Evolutionary conservation across 1,284 basidiomycete species (phyloP).

Genomic region (Schizophyllum amplum): DNA sequence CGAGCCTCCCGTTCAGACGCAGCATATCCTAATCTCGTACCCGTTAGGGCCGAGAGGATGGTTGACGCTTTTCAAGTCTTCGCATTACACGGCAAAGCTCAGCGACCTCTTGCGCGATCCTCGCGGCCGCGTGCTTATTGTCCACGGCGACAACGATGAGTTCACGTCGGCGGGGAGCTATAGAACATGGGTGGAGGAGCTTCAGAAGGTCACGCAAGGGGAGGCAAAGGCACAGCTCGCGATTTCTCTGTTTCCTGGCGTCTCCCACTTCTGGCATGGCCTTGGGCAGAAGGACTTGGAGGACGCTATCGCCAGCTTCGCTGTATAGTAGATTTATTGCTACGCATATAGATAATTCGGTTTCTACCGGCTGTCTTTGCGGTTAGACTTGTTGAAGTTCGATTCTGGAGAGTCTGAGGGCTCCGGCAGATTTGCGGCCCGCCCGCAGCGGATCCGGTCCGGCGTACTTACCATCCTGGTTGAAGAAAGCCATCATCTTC

Average conservation of each 20-base stretch:
- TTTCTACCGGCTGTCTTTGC: no score
- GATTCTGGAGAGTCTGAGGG: no score
- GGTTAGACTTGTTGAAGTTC: no score
- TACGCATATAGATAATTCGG: no score
- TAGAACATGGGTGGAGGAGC: conserved; percentile 34
- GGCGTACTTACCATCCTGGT: no score
- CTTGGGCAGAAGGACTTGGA: background rate
- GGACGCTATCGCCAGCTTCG: background rate
- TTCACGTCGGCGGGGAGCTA: conserved; percentile 57
- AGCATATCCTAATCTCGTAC: conserved; percentile 70
- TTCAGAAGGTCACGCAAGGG: background rate
- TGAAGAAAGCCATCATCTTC: no score
- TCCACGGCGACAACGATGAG: conserved; percentile 66
- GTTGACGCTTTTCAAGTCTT: conserved; percentile 60
- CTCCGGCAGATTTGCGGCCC: no score
- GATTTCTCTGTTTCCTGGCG: background rate
- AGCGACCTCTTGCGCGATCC: conserved; percentile 36
- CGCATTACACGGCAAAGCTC: conserved; percentile 42
- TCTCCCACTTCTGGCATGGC: background rate
- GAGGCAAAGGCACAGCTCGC: background rate
- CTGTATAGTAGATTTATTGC: no score
- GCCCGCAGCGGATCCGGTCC: no score
- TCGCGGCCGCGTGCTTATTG: conserved; percentile 44
- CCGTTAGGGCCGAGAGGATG: conserved; percentile 61
- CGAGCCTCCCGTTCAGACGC: conserved; percentile 38